These are phyloP conservation scores for Coemansia sp. DNA, from an alignment of 192 early-diverging fungal genomes.

Conservation along the genomic window DNA sequence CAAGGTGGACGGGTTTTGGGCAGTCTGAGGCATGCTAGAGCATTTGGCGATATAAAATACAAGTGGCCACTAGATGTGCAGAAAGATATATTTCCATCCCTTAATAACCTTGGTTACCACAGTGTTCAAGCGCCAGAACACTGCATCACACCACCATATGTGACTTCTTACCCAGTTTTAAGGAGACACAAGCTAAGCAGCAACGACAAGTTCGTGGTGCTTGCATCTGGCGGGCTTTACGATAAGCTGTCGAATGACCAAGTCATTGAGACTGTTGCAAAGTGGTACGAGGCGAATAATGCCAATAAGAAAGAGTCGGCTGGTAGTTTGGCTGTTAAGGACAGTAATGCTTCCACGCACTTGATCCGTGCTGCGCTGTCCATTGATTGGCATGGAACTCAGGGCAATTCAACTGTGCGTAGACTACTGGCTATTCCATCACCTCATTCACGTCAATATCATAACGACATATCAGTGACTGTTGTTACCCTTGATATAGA, in stretches of 20 bases:
- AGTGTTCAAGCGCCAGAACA: constrained; percentile 55
- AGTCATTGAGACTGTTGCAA: constrained; percentile 42
- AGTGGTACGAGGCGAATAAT: constrained; percentile 47
- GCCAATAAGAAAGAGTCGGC: neutral
- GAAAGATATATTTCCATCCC: constrained; percentile 52
- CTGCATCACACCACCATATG: constrained; percentile 69
- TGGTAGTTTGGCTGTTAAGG: constrained; percentile 22
- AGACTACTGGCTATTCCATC: constrained; percentile 66
- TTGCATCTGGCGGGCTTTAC: constrained; percentile 85
- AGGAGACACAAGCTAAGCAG: constrained; percentile 60
- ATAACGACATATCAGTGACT: constrained; percentile 84
- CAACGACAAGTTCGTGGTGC: constrained; percentile 71
- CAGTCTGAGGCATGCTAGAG: constrained; percentile 54
- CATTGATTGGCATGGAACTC: constrained; percentile 55
- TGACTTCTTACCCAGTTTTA: constrained; percentile 76
- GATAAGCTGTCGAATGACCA: constrained; percentile 72
- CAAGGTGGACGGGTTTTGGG: constrained; percentile 63
- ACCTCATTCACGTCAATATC: constrained; percentile 64
- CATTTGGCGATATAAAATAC: constrained; percentile 72
- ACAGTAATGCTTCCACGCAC: constrained; percentile 70
- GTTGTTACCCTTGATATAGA: constrained; percentile 55
- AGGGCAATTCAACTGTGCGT: constrained; percentile 62
- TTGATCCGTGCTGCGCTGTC: constrained; percentile 64
- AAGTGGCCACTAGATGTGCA: constrained; percentile 67
- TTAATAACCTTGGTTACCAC: constrained; percentile 35